These are phyloP conservation scores for Filobasidium uniguttulatum DNA, from an alignment of 1,284 basidiomycete species.

Conservation along the genomic window DNA sequence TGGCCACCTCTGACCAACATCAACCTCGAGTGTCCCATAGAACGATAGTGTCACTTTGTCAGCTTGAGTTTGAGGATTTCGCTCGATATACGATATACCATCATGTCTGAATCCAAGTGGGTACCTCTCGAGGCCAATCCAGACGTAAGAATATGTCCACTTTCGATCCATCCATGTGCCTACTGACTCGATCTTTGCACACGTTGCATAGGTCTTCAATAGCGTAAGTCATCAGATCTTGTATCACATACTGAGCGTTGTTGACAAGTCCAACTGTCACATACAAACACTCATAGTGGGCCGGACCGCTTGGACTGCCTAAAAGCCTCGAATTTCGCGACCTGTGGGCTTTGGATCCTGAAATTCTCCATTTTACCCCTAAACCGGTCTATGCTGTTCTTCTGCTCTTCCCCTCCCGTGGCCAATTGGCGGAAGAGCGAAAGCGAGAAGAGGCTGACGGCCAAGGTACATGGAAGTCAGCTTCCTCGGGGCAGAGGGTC, in stretches of 20 bases:
- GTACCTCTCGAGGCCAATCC: conserved; percentile 65
- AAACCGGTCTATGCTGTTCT: conserved; percentile 64
- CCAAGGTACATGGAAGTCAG: conserved; percentile 19
- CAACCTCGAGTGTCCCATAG: too few species aligned
- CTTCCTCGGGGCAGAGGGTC: conserved; percentile 44
- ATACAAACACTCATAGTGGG: conserved; percentile 48
- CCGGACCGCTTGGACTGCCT: conserved; percentile 55
- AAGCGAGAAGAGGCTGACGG: conserved; percentile 38
- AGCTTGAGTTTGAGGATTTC: neutral
- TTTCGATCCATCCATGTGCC: neutral
- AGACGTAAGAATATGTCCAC: conserved; percentile 40
- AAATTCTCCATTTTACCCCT: conserved; percentile 57
- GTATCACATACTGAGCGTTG: neutral
- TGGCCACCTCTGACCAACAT: too few species aligned
- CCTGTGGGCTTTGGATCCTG: conserved; percentile 65
- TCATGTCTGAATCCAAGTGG: conserved; percentile 40
- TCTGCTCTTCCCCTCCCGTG: conserved; percentile 61
- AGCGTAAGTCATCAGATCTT: conserved; percentile 25
- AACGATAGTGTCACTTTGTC: too few species aligned
- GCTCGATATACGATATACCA: neutral
- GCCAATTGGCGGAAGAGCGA: conserved; percentile 43
- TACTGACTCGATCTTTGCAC: conserved; percentile 5
- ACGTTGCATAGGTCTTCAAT: conserved; percentile 31
- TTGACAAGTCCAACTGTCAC: neutral
- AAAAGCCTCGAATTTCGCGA: conserved; percentile 54